A percentile compares a stretch with the other conserved stretches of the same genome.
These are phyloP conservation scores for Helianthus tuberosus DNA, from an alignment of 129 eudicot species.

Conservation along the genomic window DNA sequence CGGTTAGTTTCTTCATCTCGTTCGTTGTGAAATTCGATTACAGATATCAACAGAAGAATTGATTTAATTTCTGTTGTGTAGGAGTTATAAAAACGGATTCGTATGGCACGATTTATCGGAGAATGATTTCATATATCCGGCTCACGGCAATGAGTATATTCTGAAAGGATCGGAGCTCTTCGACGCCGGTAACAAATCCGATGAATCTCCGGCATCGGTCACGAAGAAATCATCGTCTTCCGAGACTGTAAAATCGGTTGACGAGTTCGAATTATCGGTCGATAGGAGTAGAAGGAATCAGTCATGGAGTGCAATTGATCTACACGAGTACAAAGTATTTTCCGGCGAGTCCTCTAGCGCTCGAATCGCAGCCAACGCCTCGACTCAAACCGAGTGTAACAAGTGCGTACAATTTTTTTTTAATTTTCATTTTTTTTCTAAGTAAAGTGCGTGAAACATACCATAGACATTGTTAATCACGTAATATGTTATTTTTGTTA, in stretches of 20 bases:
- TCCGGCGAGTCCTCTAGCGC: constrained; percentile 50
- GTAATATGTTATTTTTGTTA: no score
- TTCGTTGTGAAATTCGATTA: background rate
- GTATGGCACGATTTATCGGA: constrained; percentile 93
- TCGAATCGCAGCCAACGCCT: constrained; percentile 59
- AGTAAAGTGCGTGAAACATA: no score
- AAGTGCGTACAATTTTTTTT: no score
- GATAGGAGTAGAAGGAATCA: constrained; percentile 50
- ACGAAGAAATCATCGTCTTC: constrained; percentile 39
- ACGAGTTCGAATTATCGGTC: constrained; percentile 29
- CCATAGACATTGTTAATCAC: no score
- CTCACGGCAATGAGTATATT: constrained; percentile 81
- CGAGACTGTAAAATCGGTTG: constrained; percentile 20
- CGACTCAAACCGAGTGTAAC: constrained; percentile 69
- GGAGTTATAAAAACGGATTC: constrained; percentile 90
- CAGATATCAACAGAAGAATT: background rate
- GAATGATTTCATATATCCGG: constrained; percentile 79
- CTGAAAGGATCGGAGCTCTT: constrained; percentile 88
- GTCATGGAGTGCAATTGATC: constrained; percentile 64
- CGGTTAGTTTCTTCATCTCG: constrained; percentile 37
- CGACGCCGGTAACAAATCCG: constrained; percentile 25
- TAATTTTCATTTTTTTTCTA: no score
- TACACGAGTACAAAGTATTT: constrained; percentile 75
- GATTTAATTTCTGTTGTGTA: constrained; percentile 25
- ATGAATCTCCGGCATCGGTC: constrained; percentile 29